A percentile compares a stretch with the other conserved stretches of the same genome.
phyloP scores from a whole-genome alignment of 2,329 filamentous ascomycete species.

The Mycosphaerella sp. region DNA sequence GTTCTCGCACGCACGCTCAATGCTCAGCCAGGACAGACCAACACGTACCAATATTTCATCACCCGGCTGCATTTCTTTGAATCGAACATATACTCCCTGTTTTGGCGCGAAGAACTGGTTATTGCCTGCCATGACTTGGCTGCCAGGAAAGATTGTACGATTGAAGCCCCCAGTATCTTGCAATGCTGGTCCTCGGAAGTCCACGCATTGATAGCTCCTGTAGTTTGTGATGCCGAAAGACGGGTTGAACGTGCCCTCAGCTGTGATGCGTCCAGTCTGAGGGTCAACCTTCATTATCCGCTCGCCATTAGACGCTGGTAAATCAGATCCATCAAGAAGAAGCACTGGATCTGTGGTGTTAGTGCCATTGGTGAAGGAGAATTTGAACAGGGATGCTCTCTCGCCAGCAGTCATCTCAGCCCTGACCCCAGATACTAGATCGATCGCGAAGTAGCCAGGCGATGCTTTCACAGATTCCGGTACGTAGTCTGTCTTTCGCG shows the following conservation, averaged over 20 bases:
- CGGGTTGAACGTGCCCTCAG: constrained; percentile 53
- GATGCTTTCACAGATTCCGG: constrained; percentile 47
- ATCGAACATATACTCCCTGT: constrained; percentile 30
- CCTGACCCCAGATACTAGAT: constrained; percentile 49
- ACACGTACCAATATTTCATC: constrained; percentile 56
- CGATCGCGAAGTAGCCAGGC: constrained; percentile 55
- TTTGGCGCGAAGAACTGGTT: constrained; percentile 27
- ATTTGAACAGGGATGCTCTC: constrained; percentile 54
- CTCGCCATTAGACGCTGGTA: constrained; percentile 46
- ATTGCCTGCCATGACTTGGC: constrained; percentile 31
- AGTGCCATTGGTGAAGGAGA: constrained; percentile 44
- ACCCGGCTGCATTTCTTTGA: constrained; percentile 30
- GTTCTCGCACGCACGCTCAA: constrained; percentile 59
- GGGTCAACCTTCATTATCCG: constrained; percentile 49
- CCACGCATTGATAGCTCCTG: constrained; percentile 53
- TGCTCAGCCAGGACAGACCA: constrained; percentile 63
- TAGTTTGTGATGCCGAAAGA: constrained; percentile 57
- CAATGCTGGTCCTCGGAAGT: constrained; percentile 49
- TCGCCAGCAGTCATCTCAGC: constrained; percentile 57
- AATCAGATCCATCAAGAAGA: constrained; percentile 53
- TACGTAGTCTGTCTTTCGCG: constrained; percentile 43
- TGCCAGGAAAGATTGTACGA: constrained; percentile 42
- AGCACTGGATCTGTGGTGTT: constrained; percentile 47
- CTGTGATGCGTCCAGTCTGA: constrained; percentile 49
- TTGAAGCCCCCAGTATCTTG: constrained; percentile 54